Conservation (phyloP, 768 basidiomycete genomes). For the Favolaschia claudopus region DNA sequence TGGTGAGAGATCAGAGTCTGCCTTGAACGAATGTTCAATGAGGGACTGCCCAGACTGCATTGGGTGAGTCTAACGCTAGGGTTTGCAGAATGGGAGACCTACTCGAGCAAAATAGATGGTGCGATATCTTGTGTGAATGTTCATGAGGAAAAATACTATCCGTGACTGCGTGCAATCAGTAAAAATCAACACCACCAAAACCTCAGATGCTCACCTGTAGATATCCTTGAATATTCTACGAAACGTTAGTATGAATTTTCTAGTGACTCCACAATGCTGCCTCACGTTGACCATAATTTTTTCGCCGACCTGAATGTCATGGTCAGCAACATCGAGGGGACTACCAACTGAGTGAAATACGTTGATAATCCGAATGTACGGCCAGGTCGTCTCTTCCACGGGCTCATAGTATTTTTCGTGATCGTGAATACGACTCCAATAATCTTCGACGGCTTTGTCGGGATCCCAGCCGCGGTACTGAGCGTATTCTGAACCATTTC, state of each 20-base stretch:
- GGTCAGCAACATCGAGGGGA: neutral
- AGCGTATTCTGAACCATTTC: neutral
- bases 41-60: conserved; percentile 94
- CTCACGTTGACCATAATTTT: conserved; percentile 93
- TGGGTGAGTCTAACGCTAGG: conserved; percentile 1
- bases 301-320: conserved; percentile 77
- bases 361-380: conserved; percentile 94
- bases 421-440: conserved; percentile 85
- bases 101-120: conserved; percentile 98
- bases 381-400: conserved; percentile 89
- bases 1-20: conserved; percentile 95
- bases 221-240: conserved; percentile 85
- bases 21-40: conserved; percentile 98
- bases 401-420: conserved; percentile 92
- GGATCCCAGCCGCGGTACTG: conserved; percentile 95
- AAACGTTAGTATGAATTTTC: neutral
- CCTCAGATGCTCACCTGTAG: conserved; percentile 63
- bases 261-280: conserved; percentile 1
- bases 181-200: conserved; percentile 3
- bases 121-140: conserved; percentile 92
- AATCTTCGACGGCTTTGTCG: conserved; percentile 90
- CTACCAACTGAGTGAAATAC: conserved; percentile 47
- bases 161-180: conserved; percentile 64
- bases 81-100: conserved; percentile 37
- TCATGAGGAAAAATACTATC: conserved; percentile 99